A percentile compares a stretch with the other conserved stretches of the same genome.
Conservation (phyloP, 23 red algal species). For the Cyanidiococcus yangmingshanensis region DNA sequence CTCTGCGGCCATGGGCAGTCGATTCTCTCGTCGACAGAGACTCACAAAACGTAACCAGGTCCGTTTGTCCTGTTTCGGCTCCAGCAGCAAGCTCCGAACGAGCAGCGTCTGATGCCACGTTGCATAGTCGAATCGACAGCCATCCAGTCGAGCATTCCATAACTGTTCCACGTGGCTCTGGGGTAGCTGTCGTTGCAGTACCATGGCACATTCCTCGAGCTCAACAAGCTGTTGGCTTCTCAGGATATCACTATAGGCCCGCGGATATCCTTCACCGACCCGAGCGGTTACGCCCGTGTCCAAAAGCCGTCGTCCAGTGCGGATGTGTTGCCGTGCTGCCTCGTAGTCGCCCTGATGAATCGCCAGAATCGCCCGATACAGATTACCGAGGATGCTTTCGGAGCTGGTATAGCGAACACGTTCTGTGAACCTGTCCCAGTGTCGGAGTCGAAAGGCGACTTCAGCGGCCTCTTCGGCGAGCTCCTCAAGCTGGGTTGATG, state of each 20-base stretch:
- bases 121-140: constrained; percentile 51
- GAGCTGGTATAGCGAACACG: constrained; percentile 39
- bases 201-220: constrained; percentile 59
- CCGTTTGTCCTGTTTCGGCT: constrained; percentile 49
- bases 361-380: constrained; percentile 58
- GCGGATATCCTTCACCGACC: constrained; percentile 83
- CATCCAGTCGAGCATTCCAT: constrained; percentile 62
- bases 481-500: constrained; percentile 27
- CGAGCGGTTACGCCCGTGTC: constrained; percentile 69
- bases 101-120: constrained; percentile 85
- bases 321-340: constrained; percentile 31
- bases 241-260: constrained; percentile 77
- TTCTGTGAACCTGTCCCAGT: constrained; percentile 83
- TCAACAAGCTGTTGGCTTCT: constrained; percentile 74
- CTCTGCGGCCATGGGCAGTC: constrained; percentile 78
- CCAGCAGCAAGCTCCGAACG: constrained; percentile 66
- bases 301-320: constrained; percentile 43
- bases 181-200: constrained; percentile 15
- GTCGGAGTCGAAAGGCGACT: constrained; percentile 66
- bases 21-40: constrained; percentile 52
- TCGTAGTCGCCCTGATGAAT: constrained; percentile 48
- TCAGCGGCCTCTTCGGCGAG: constrained; percentile 45
- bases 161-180: constrained; percentile 33
- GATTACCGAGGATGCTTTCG: constrained; percentile 36
- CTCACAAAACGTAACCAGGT: constrained; percentile 76